phyloP scores from a whole-genome alignment of 805 yeast genomes.

The Starmerella sirachaensis region DNA sequence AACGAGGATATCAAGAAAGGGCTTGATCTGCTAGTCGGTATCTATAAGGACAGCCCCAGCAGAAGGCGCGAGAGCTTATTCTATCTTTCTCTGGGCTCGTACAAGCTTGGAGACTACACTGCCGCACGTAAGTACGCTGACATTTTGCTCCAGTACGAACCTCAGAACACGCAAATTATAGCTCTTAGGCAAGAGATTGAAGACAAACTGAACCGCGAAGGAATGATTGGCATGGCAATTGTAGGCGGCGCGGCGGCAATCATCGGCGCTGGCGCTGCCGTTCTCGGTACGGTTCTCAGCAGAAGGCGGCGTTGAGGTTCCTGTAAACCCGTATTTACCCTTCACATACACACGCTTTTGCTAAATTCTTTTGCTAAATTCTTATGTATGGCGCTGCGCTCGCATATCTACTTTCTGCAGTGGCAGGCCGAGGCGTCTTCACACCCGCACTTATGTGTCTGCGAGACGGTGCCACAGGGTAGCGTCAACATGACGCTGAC shows the following conservation, averaged over 20 bases:
- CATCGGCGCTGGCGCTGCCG: constrained; percentile 61
- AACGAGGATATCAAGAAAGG: constrained; percentile 65
- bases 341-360: too few species aligned
- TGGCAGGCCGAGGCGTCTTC: too few species aligned
- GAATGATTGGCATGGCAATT: constrained; percentile 76
- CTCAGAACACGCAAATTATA: constrained; percentile 67
- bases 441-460: too few species aligned
- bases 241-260: constrained; percentile 72
- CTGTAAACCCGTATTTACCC: too few species aligned
- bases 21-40: constrained; percentile 46
- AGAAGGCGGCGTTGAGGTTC: constrained; percentile 4
- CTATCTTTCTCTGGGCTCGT: constrained; percentile 77
- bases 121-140: constrained; percentile 81
- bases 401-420: too few species aligned
- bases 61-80: constrained; percentile 83
- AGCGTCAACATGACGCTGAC: too few species aligned
- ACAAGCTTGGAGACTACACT: constrained; percentile 73
- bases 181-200: constrained; percentile 66
- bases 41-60: constrained; percentile 63
- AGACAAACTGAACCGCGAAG: constrained; percentile 74
- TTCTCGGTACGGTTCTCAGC: constrained; percentile 29
- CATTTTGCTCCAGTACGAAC: constrained; percentile 63
- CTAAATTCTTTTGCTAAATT: neutral
- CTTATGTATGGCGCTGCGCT: too few species aligned
- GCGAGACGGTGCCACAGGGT: too few species aligned